A percentile compares a stretch with the other conserved stretches of the same genome.
Conservation (phyloP, 495 filamentous ascomycete genomes). For the Tetracladium setigerum region DNA sequence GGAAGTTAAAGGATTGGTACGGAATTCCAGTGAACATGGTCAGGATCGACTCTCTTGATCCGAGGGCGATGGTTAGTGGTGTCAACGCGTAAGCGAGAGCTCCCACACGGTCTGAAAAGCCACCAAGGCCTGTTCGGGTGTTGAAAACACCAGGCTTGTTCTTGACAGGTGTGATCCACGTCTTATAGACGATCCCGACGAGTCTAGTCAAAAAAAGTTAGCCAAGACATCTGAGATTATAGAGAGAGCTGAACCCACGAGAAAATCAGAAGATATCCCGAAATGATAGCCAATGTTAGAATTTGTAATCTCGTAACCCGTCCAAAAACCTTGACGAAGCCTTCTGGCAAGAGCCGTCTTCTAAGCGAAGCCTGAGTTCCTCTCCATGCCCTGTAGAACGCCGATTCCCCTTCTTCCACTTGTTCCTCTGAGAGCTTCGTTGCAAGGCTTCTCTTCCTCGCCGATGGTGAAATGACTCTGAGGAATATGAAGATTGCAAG, state of each 20-base stretch:
- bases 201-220: conserved; percentile 23
- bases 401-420: not conserved
- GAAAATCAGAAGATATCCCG: conserved; percentile 50
- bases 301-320: conserved; percentile 36
- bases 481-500: conserved; percentile 40
- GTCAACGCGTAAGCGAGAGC: conserved; percentile 60
- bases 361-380: not conserved
- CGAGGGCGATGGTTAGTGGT: conserved; percentile 51
- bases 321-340: conserved; percentile 9
- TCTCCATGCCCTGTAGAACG: not conserved
- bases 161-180: conserved; percentile 52
- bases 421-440: not conserved
- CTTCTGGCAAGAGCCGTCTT: conserved; percentile 13
- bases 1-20: conserved; percentile 62
- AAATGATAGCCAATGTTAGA: conserved; percentile 40
- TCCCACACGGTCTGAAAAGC: conserved; percentile 56
- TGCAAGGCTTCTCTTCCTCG: not conserved
- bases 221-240: not conserved
- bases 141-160: conserved; percentile 37
- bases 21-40: conserved; percentile 55
- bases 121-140: conserved; percentile 49
- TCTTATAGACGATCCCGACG: conserved; percentile 49
- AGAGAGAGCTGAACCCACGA: conserved; percentile 28
- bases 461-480: conserved; percentile 6
- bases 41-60: conserved; percentile 52